These are phyloP conservation scores for Mrakia hoshinonis DNA, from an alignment of 768 basidiomycete species.

Conservation along the genomic window DNA sequence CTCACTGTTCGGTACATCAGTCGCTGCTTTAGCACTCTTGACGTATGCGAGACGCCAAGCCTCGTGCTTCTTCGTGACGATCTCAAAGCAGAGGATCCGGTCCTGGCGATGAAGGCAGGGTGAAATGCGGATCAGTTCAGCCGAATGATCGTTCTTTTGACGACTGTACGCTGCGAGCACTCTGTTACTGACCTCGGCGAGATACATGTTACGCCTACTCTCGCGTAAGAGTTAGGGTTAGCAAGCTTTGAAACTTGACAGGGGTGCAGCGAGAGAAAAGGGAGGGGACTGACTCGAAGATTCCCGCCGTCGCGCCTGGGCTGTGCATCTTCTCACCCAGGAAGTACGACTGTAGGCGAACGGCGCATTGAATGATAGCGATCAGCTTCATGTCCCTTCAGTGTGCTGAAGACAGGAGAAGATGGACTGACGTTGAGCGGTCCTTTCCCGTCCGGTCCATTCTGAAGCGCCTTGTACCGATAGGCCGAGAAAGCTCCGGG, in stretches of 20 bases:
- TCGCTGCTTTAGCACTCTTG: constrained; percentile 89
- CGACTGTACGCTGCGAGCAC: too few relatives aligned
- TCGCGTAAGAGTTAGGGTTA: too few relatives aligned
- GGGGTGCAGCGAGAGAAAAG: too few relatives aligned
- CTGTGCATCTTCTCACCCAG: constrained; percentile 79
- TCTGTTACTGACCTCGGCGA: neutral
- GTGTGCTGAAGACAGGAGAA: neutral
- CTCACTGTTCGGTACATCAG: constrained; percentile 65
- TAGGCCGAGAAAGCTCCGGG: constrained; percentile 23
- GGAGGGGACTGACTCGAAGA: too few relatives aligned
- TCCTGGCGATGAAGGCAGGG: constrained; percentile 71
- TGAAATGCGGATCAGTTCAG: constrained; percentile 36
- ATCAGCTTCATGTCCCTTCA: neutral
- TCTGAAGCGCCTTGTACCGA: constrained; percentile 74
- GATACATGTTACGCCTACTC: constrained; percentile 92
- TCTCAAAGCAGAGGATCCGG: constrained; percentile 85
- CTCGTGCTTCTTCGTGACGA: constrained; percentile 81
- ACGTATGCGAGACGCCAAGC: constrained; percentile 93
- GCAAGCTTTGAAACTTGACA: too few relatives aligned
- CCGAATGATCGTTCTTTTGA: too few relatives aligned
- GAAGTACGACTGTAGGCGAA: constrained; percentile 58
- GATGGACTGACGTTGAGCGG: neutral
- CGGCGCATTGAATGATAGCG: neutral
- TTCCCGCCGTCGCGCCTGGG: constrained; percentile 59
- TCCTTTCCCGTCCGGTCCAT: neutral